A percentile compares a stretch with the other conserved stretches of the same genome.
Evolutionary conservation across 1,139 yeast genomes (phyloP).

Genomic region (Zygosaccharomyces sapae): DNA sequence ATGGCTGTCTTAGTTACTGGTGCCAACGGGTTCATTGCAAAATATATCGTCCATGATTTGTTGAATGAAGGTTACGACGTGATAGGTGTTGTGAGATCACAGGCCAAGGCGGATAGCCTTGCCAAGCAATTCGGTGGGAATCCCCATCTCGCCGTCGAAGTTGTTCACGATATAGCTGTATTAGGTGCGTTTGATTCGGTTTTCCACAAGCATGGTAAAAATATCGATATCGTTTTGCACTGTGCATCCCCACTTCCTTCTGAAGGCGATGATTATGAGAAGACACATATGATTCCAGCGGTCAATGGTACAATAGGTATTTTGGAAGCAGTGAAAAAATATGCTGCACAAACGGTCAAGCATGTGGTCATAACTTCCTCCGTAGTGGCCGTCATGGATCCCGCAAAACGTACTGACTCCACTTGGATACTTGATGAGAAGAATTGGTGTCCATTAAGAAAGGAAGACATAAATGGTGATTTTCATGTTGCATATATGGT

Average conservation of each 20-base stretch:
- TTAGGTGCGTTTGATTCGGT: constrained; percentile 39
- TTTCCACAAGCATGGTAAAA: constrained; percentile 31
- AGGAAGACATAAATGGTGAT: constrained; percentile 35
- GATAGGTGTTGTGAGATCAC: constrained; percentile 40
- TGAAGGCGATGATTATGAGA: constrained; percentile 28
- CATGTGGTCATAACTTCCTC: constrained; percentile 54
- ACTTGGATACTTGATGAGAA: constrained; percentile 29
- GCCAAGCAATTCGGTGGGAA: constrained; percentile 25
- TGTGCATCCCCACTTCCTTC: constrained; percentile 41
- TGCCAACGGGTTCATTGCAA: constrained; percentile 50
- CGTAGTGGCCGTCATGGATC: constrained; percentile 42
- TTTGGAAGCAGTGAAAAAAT: constrained; percentile 40
- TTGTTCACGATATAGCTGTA: constrained; percentile 37
- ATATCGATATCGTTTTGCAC: constrained; percentile 39
- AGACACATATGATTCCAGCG: constrained; percentile 43
- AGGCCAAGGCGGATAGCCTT: constrained; percentile 31
- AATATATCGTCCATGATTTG: constrained; percentile 38
- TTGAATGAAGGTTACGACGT: constrained; percentile 31
- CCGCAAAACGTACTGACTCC: constrained; percentile 6
- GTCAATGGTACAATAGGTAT: constrained; percentile 45
- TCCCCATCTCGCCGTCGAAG: constrained; percentile 34
- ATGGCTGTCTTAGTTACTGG: constrained; percentile 44
- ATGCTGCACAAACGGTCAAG: constrained; percentile 44
- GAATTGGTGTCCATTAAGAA: constrained; percentile 39
- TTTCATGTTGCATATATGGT: constrained; percentile 40